Conservation (phyloP, 257 asterid genomes). For the Scutellaria baicalensis region DNA sequence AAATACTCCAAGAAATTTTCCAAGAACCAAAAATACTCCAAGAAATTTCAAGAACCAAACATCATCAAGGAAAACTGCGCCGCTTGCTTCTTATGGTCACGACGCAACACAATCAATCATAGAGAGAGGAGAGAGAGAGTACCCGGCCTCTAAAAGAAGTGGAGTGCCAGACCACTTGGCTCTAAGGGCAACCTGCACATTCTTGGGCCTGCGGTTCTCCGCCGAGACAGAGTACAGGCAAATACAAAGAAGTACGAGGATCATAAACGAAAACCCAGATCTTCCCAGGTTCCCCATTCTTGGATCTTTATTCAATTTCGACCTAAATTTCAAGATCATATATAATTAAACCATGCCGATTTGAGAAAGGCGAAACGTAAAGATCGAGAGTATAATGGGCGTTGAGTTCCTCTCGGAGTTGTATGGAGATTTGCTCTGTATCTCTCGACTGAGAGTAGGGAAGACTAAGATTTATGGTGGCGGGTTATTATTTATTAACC, state of each 20-base stretch:
- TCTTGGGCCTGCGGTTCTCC: slow-evolving; percentile 65
- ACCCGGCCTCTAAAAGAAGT: slow-evolving; percentile 94
- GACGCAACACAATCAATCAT: background rate
- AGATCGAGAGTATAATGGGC: slow-evolving; percentile 5
- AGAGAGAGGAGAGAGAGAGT: slow-evolving; percentile 2
- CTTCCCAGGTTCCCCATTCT: slow-evolving; percentile 53
- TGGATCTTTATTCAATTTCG: slow-evolving; percentile 23
- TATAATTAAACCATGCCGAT: slow-evolving; percentile 29
- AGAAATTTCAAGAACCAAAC: background rate
- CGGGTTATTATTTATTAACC: background rate
- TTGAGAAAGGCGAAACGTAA: slow-evolving; percentile 2
- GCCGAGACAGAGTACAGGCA: slow-evolving; percentile 40
- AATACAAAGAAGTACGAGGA: slow-evolving; percentile 30
- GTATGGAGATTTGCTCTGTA: background rate
- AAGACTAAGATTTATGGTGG: background rate
- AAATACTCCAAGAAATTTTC: too few relatives aligned
- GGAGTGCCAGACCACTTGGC: slow-evolving; percentile 99
- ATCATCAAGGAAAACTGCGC: background rate
- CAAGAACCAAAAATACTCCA: too few relatives aligned
- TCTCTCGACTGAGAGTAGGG: background rate
- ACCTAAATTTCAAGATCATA: slow-evolving; percentile 10
- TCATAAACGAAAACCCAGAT: slow-evolving; percentile 52
- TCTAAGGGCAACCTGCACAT: slow-evolving; percentile 92
- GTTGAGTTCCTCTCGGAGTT: background rate
- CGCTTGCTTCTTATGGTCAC: background rate